Evolutionary conservation across 208 protist genomes (phyloP), one percentile per base, ranked within the genome.

Genomic region (Leishmania mexicana): DNA sequence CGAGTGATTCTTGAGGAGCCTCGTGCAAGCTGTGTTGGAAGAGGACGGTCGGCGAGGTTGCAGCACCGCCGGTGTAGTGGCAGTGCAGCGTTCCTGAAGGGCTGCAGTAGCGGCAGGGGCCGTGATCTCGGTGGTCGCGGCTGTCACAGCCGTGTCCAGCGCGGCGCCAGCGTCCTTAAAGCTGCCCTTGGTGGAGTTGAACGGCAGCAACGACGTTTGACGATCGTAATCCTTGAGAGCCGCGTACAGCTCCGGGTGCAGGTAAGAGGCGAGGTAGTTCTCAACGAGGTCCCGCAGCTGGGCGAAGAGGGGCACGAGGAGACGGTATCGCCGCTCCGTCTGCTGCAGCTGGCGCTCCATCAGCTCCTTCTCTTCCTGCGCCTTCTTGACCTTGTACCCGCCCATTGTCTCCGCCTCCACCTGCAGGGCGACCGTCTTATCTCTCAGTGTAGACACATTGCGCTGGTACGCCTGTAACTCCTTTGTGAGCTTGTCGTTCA

Each of bases 321-420:
- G 77, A 57, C 57, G 58, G 75, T 71, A 95, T 86, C 68, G 88
- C 49, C 64, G 88, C 87, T 98, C 92, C 53, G 89, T 83, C 78
- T 95, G 85, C 54, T 92, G 88, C 58, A 95, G 85, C 58, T 86
- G 87, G 17, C 90, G 85, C 7, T 80, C 31, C 67, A 94, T 88
- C 79, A 93, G 87, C 76, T 95, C 95, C 75, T 92, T 95, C 78
- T 96, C 89, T 75, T 98, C 95, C 40, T 87, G 70, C 49, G 94
- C 85, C 86, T 93, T 93, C 72, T 94, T 89, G 67, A 92, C 81
- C 67, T 86, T 88, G 83, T 93, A 93, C 51, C 83, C 88, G 57
- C 86, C 93, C 93, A 92, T 94, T 67, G 94, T 82, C 35, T 90
- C 91, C 42, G 93, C 86, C 86, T 98, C 92, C 1, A 91, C 87